Conservation (phyloP, 768 basidiomycete species). For the Lepiota brunneoincarnata region DNA sequence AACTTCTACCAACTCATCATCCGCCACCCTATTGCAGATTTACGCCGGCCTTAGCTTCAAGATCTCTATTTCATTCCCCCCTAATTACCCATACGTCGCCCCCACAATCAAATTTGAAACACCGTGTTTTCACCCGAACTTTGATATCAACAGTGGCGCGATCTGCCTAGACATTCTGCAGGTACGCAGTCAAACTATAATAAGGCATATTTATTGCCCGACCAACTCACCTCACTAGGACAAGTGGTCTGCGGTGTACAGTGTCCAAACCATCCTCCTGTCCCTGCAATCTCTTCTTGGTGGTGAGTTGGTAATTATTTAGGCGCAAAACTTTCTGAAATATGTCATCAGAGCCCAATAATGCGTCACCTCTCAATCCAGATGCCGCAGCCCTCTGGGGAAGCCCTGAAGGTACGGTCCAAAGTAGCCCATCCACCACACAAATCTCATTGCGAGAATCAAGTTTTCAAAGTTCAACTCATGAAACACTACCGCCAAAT, state of each 20-base stretch:
- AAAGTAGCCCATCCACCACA: background rate
- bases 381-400: constrained; percentile 86
- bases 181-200: constrained; percentile 32
- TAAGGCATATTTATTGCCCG: background rate
- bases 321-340: constrained; percentile 1
- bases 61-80: constrained; percentile 80
- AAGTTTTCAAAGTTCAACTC: constrained; percentile 72
- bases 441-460: constrained; percentile 6
- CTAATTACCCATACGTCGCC: constrained; percentile 85
- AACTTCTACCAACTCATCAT: background rate
- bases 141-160: constrained; percentile 72
- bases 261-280: constrained; percentile 85
- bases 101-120: constrained; percentile 87
- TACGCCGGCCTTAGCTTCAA: constrained; percentile 80
- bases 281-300: constrained; percentile 87
- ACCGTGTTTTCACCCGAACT: constrained; percentile 90
- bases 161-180: constrained; percentile 90
- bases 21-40: constrained; percentile 39
- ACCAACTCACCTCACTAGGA: constrained; percentile 45
- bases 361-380: constrained; percentile 84
- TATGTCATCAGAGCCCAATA: constrained; percentile 74
- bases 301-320: constrained; percentile 46
- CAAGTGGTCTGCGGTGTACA: constrained; percentile 93
- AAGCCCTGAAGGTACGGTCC: constrained; percentile 54
- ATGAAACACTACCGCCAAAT: constrained; percentile 69